phyloP scores from a whole-genome alignment of 345 rosid genomes.

The Geranium rotundifolium region DNA sequence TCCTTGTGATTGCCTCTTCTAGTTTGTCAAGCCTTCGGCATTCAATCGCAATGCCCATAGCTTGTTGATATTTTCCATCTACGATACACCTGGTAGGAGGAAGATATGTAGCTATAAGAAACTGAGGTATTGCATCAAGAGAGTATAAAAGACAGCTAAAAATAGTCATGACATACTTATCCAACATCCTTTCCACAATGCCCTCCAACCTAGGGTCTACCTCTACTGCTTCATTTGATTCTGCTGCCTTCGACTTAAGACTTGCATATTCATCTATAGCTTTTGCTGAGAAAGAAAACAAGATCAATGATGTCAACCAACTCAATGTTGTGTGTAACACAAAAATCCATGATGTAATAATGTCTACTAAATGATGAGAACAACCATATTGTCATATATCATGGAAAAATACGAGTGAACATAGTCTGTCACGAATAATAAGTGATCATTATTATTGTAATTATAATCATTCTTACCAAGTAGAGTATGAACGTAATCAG shows the following conservation, averaged over 20 bases:
- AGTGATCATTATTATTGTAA: too few species aligned
- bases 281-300: constrained; percentile 49
- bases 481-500: constrained; percentile 87
- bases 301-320: background rate
- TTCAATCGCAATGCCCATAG: constrained; percentile 98
- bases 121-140: constrained; percentile 4
- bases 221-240: constrained; percentile 48
- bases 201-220: constrained; percentile 86
- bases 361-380: background rate
- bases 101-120: constrained; percentile 6
- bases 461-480: constrained; percentile 43
- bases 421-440: background rate
- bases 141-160: background rate
- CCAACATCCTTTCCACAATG: constrained; percentile 97
- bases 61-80: constrained; percentile 97
- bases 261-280: constrained; percentile 97
- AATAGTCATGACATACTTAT: constrained; percentile 46
- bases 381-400: background rate
- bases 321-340: background rate
- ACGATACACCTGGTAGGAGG: constrained; percentile 55
- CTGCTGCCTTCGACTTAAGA: constrained; percentile 71
- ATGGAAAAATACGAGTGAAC: too few species aligned
- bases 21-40: constrained; percentile 95
- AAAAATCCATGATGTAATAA: background rate
- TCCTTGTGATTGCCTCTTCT: constrained; percentile 86